A percentile compares a stretch with the other conserved stretches of the same genome.
Conservation (phyloP, 306 rosid species). For the Myrica gale region DNA sequence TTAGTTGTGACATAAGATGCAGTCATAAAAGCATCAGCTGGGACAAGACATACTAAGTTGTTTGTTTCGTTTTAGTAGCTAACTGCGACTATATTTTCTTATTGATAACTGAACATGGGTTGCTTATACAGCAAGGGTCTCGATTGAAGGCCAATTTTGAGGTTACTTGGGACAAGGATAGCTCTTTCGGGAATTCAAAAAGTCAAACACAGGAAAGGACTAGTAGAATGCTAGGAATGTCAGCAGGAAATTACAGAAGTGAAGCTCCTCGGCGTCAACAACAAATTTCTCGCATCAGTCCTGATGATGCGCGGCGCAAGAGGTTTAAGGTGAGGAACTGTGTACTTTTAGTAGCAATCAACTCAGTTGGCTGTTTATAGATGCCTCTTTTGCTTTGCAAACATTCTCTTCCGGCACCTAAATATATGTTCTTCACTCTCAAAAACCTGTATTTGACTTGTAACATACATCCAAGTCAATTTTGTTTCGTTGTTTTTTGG, state of each 20-base stretch:
- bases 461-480: background rate
- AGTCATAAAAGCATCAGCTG: constrained; percentile 3
- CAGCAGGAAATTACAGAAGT: constrained; percentile 48
- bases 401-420: background rate
- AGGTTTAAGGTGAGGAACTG: constrained; percentile 70
- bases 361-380: background rate
- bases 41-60: constrained; percentile 4
- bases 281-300: constrained; percentile 46
- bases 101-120: constrained; percentile 18
- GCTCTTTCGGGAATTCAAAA: constrained; percentile 48
- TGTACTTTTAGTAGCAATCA: background rate
- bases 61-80: constrained; percentile 4
- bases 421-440: background rate
- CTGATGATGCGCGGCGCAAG: constrained; percentile 61
- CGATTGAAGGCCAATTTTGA: constrained; percentile 77
- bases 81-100: background rate
- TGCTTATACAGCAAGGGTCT: constrained; percentile 72
- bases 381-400: background rate
- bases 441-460: background rate
- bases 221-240: constrained; percentile 27
- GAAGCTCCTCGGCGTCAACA: constrained; percentile 69
- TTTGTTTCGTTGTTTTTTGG: constrained; percentile 4
- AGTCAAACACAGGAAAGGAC: constrained; percentile 44
- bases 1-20: background rate
- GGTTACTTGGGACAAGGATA: constrained; percentile 80